These are phyloP conservation scores for Pleodorina starrii DNA, from an alignment of 139 green algal species.

Conservation along the genomic window DNA sequence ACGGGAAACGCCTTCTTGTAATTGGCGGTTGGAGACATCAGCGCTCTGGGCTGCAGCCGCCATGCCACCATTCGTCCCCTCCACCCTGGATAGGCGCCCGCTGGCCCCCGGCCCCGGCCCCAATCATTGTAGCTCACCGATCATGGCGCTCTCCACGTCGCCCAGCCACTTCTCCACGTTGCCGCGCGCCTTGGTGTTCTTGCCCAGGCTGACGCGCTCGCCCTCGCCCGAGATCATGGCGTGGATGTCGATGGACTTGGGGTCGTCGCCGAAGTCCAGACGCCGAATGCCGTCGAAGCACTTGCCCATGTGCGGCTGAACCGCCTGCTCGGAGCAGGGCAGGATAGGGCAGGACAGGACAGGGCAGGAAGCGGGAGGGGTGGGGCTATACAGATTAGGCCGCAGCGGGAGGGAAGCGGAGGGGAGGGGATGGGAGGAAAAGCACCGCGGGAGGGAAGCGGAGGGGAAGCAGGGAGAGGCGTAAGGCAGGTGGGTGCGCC, in stretches of 20 bases:
- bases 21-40: too few species aligned
- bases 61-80: too few species aligned
- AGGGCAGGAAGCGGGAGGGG: background rate
- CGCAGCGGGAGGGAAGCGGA: too few species aligned
- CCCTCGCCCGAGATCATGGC: conserved; percentile 87
- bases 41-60: too few species aligned
- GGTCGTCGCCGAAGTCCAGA: conserved; percentile 89
- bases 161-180: conserved; percentile 91
- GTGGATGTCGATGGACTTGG: conserved; percentile 84
- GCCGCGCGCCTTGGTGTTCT: conserved; percentile 86
- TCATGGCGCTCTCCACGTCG: conserved; percentile 84
- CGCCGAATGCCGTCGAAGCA: conserved; percentile 91
- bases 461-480: too few species aligned
- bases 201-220: conserved; percentile 85
- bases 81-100: too few species aligned
- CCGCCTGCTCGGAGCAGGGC: too few species aligned
- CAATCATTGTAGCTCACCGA: conserved; percentile 43
- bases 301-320: conserved; percentile 92
- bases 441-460: background rate
- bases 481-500: too few species aligned
- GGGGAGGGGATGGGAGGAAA: background rate
- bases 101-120: too few species aligned
- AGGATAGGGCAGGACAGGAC: too few species aligned
- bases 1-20: too few species aligned
- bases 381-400: background rate